Conservation (phyloP, 352 stramenopile genomes). For the Globisporangium cystogenes region DNA sequence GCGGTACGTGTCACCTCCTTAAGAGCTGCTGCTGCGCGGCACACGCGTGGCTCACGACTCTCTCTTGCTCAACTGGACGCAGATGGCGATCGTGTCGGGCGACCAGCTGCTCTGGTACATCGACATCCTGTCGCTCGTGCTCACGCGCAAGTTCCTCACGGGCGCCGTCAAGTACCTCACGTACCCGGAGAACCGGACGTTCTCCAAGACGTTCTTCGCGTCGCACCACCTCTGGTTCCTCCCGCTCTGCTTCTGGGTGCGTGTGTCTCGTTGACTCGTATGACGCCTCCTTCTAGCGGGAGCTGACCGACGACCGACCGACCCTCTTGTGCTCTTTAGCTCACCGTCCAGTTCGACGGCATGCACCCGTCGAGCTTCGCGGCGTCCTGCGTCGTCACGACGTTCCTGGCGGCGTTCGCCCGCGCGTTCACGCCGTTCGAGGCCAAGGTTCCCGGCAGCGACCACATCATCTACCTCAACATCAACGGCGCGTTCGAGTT, state of each 20-base stretch:
- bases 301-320: not conserved
- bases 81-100: constrained; percentile 89
- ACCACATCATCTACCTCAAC: constrained; percentile 78
- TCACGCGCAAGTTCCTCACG: constrained; percentile 83
- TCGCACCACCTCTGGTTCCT: constrained; percentile 85
- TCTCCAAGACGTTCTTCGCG: constrained; percentile 78
- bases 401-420: constrained; percentile 53
- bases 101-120: constrained; percentile 93
- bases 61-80: constrained; percentile 1
- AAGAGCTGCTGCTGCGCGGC: no score
- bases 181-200: constrained; percentile 71
- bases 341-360: constrained; percentile 56
- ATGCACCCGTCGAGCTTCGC: constrained; percentile 74
- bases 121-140: constrained; percentile 63
- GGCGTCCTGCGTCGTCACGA: constrained; percentile 47
- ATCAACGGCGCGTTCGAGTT: constrained; percentile 81
- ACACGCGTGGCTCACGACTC: no score
- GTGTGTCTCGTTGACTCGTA: constrained; percentile 10
- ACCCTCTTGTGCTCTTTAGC: constrained; percentile 15
- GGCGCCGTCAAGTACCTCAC: constrained; percentile 90
- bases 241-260: constrained; percentile 70
- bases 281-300: no score
- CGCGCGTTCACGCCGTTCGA: constrained; percentile 62
- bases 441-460: constrained; percentile 45
- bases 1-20: constrained; percentile 26